These are phyloP conservation scores for Lepidium aucheri DNA, from an alignment of 345 rosid genomes.

Conservation along the genomic window DNA sequence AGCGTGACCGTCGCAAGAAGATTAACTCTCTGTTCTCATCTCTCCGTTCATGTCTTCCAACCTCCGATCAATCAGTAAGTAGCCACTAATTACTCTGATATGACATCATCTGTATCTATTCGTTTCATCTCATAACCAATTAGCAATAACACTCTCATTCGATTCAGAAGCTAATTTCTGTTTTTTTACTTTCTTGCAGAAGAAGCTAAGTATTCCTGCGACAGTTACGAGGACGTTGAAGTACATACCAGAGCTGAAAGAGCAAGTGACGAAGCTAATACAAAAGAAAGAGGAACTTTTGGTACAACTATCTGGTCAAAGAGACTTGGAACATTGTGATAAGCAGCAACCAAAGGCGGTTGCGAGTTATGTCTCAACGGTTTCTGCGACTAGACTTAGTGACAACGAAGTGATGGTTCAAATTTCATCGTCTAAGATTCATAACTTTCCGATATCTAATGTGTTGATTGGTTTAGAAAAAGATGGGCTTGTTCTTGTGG, in stretches of 20 bases:
- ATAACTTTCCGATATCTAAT: conserved; percentile 30
- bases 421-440: conserved; percentile 24
- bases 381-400: conserved; percentile 36
- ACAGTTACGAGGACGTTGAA: conserved; percentile 35
- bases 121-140: too few species aligned
- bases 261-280: conserved; percentile 28
- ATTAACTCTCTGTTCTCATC: conserved; percentile 45
- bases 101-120: background rate
- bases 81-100: background rate
- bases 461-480: conserved; percentile 39
- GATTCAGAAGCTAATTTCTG: too few species aligned
- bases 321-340: conserved; percentile 12
- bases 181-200: conserved; percentile 22
- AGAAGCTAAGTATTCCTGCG: conserved; percentile 42
- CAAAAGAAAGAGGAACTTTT: conserved; percentile 41
- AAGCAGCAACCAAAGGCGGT: conserved; percentile 11
- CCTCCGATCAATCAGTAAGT: conserved; percentile 37
- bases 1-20: conserved; percentile 57
- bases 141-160: too few species aligned
- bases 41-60: conserved; percentile 65
- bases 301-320: conserved; percentile 18
- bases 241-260: conserved; percentile 49
- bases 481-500: conserved; percentile 36
- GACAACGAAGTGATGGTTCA: conserved; percentile 44
- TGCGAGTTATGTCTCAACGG: background rate